phyloP scores from a whole-genome alignment of 257 asterid species.

The Solanum sitiens region DNA sequence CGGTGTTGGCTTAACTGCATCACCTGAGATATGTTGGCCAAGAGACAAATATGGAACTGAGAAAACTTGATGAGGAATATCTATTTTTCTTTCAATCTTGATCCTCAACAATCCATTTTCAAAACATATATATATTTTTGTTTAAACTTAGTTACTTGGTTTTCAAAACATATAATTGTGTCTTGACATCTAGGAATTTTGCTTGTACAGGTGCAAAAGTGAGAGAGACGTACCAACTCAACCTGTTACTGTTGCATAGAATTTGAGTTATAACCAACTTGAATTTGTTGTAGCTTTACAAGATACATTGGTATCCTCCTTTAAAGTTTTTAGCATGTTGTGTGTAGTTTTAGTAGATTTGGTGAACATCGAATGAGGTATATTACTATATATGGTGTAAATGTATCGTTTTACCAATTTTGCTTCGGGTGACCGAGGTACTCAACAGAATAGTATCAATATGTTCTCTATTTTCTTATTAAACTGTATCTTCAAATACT shows the following conservation, averaged over 20 bases:
- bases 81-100: not conserved
- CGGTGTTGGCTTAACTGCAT: not conserved
- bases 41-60: not conserved
- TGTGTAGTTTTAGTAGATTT: too few species aligned
- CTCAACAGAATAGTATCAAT: too few species aligned
- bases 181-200: not conserved
- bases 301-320: not conserved
- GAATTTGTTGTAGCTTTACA: not conserved
- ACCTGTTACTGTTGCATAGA: slow-evolving; percentile 15
- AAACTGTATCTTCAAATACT: too few species aligned
- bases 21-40: not conserved
- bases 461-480: too few species aligned
- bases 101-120: not conserved
- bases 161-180: not conserved
- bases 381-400: too few species aligned
- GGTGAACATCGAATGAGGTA: too few species aligned
- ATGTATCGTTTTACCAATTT: too few species aligned
- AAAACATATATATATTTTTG: not conserved
- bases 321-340: too few species aligned
- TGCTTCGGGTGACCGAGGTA: too few species aligned
- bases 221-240: slow-evolving; percentile 14
- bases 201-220: slow-evolving; percentile 25
- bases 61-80: not conserved
- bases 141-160: too few species aligned
- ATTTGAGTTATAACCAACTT: not conserved